phyloP scores from a whole-genome alignment of 2,329 filamentous ascomycete species.

The Zymoseptoria crescenta region DNA sequence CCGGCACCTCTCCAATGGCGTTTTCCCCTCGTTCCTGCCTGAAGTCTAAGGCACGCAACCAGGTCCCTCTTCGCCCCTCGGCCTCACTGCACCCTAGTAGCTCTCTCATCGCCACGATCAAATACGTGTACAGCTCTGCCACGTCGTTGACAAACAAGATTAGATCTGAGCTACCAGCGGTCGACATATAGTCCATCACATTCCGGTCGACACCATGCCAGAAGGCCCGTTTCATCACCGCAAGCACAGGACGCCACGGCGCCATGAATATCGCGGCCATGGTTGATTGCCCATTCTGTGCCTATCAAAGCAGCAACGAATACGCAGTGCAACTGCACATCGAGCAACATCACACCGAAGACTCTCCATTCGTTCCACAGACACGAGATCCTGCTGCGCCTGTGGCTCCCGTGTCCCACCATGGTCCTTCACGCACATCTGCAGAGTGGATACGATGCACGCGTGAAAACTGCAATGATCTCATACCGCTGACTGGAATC shows the following conservation, averaged over 20 bases:
- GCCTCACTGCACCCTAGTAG: too few relatives aligned
- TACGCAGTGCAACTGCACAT: slow-evolving; percentile 27
- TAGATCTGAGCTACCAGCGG: not conserved
- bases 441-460: slow-evolving; percentile 33
- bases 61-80: too few relatives aligned
- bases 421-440: not conserved
- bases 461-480: slow-evolving; percentile 36
- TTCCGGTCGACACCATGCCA: not conserved
- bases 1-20: not conserved
- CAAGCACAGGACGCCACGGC: not conserved
- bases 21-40: not conserved
- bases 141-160: not conserved
- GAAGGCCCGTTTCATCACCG: not conserved
- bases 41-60: too few relatives aligned
- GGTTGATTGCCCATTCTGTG: slow-evolving; percentile 27
- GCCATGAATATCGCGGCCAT: slow-evolving; percentile 12
- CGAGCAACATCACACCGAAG: slow-evolving; percentile 27
- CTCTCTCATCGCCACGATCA: not conserved
- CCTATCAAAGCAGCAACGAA: slow-evolving; percentile 17
- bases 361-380: slow-evolving; percentile 18
- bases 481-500: slow-evolving; percentile 34
- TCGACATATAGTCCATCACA: not conserved
- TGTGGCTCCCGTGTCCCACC: not conserved
- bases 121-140: not conserved
- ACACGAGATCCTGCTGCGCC: not conserved